Percentiles rank a stretch among this genome's conserved stretches.
These are phyloP conservation scores for Suhomyces faveliae DNA, from an alignment of 805 yeast species.

Conservation along the genomic window DNA sequence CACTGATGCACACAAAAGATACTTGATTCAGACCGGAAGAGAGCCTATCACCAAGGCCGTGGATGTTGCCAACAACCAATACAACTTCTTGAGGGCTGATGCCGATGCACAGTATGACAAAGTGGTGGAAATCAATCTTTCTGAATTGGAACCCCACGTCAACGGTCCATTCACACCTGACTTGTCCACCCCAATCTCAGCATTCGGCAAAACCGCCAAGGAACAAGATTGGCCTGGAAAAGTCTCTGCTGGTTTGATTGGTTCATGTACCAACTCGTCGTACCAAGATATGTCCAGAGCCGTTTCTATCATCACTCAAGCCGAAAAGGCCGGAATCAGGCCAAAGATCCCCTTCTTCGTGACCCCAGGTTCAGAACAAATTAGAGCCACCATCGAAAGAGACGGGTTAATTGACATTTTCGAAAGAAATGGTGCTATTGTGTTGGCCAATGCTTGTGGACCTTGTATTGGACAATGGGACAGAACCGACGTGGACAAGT, in stretches of 20 bases:
- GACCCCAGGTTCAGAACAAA: constrained; percentile 98
- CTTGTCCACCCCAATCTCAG: constrained; percentile 91
- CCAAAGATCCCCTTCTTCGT: constrained; percentile 88
- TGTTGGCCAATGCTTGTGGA: constrained; percentile 97
- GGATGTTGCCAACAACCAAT: constrained; percentile 55
- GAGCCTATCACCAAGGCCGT: constrained; percentile 83
- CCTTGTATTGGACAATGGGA: constrained; percentile 99
- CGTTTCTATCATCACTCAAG: constrained; percentile 87
- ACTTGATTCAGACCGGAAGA: constrained; percentile 85
- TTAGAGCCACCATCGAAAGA: constrained; percentile 96
- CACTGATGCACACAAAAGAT: constrained; percentile 86
- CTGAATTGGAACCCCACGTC: constrained; percentile 89
- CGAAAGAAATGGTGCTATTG: constrained; percentile 89
- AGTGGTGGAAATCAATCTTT: constrained; percentile 84
- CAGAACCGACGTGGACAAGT: constrained; percentile 71
- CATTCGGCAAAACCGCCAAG: constrained; percentile 78
- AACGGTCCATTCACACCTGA: constrained; percentile 99
- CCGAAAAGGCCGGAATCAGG: constrained; percentile 86
- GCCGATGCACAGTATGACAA: constrained; percentile 93
- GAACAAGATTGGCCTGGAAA: constrained; percentile 90
- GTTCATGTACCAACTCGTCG: constrained; percentile 98
- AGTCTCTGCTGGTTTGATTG: constrained; percentile 92
- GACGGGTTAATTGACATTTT: constrained; percentile 90
- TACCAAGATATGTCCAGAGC: constrained; percentile 98
- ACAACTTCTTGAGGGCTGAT: constrained; percentile 76